Percentiles rank a stretch among this genome's conserved stretches.
Conservation (phyloP, 352 stramenopile genomes). For the Phytophthora citrophthora region DNA sequence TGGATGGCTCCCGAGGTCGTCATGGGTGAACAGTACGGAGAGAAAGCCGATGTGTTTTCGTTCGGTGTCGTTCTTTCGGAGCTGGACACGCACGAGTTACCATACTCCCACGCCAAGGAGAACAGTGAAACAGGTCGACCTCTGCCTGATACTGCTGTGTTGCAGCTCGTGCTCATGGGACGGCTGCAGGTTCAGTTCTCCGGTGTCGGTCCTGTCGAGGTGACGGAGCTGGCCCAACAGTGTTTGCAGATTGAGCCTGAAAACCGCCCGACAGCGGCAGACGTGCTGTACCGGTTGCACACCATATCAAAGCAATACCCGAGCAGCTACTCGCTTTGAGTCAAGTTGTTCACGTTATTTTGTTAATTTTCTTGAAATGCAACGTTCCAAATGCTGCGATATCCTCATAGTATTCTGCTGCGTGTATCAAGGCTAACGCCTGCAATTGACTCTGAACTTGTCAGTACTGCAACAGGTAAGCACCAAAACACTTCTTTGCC, state of each 20-base stretch:
- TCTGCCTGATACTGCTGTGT: conserved; percentile 47
- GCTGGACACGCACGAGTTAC: conserved; percentile 42
- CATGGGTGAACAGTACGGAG: conserved; percentile 41
- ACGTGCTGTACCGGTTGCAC: conserved; percentile 59
- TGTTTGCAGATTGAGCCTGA: conserved; percentile 57
- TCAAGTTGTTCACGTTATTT: neutral
- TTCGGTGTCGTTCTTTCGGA: conserved; percentile 47
- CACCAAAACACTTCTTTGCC: neutral
- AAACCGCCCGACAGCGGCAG: conserved; percentile 53
- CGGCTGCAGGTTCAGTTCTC: conserved; percentile 52
- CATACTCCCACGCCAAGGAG: conserved; percentile 40
- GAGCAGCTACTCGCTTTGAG: conserved; percentile 38
- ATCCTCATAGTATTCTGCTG: too few species aligned
- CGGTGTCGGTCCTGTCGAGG: conserved; percentile 34
- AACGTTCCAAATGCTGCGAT: neutral
- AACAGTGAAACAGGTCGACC: conserved; percentile 30
- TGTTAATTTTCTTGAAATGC: neutral
- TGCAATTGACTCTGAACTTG: too few species aligned
- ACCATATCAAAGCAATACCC: conserved; percentile 41
- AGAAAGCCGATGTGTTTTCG: conserved; percentile 39
- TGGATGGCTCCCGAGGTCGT: conserved; percentile 51
- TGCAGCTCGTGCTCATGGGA: conserved; percentile 56
- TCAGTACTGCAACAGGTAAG: neutral
- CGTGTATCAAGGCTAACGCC: too few species aligned
- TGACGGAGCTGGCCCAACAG: conserved; percentile 49